phyloP scores from a whole-genome alignment of 106 monocot species.

The Allium fistulosum region DNA sequence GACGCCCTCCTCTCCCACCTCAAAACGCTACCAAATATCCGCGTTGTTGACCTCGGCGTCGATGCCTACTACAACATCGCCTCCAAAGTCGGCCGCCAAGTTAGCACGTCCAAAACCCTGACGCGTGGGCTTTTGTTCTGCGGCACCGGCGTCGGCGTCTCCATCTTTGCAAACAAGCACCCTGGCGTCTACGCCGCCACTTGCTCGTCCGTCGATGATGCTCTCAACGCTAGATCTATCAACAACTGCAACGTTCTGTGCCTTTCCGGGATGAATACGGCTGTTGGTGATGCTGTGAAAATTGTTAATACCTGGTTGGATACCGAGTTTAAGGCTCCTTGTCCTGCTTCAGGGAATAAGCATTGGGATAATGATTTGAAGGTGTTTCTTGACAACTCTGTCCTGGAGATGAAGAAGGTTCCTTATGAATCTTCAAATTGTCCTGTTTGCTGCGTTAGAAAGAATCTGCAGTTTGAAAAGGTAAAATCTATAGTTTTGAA shows the following conservation, averaged over 20 bases:
- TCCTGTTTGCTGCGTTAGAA: constrained; percentile 63
- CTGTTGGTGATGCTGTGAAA: constrained; percentile 26
- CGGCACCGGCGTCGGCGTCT: constrained; percentile 84
- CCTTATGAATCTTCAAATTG: constrained; percentile 24
- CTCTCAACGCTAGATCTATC: constrained; percentile 80
- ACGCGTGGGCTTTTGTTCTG: constrained; percentile 70
- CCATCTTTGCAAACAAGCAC: constrained; percentile 94
- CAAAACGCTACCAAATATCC: constrained; percentile 45
- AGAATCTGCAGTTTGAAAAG: constrained; percentile 54
- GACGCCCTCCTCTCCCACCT: constrained; percentile 64
- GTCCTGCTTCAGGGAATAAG: constrained; percentile 53
- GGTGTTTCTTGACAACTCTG: constrained; percentile 49
- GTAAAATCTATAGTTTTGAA: no score
- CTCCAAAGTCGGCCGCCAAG: constrained; percentile 33
- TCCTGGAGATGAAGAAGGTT: constrained; percentile 62
- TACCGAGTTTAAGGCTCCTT: constrained; percentile 75
- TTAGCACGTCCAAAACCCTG: constrained; percentile 20
- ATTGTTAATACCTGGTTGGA: constrained; percentile 64
- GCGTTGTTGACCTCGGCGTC: constrained; percentile 59
- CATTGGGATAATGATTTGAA: constrained; percentile 57
- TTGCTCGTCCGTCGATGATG: constrained; percentile 64
- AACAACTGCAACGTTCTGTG: constrained; percentile 77
- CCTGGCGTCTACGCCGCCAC: constrained; percentile 76
- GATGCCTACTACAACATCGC: constrained; percentile 79
- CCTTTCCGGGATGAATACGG: constrained; percentile 41